Evolutionary conservation across 495 filamentous ascomycete genomes (phyloP), one percentile per base, ranked within the genome.

Genomic region (Penicillium coprophilum): DNA sequence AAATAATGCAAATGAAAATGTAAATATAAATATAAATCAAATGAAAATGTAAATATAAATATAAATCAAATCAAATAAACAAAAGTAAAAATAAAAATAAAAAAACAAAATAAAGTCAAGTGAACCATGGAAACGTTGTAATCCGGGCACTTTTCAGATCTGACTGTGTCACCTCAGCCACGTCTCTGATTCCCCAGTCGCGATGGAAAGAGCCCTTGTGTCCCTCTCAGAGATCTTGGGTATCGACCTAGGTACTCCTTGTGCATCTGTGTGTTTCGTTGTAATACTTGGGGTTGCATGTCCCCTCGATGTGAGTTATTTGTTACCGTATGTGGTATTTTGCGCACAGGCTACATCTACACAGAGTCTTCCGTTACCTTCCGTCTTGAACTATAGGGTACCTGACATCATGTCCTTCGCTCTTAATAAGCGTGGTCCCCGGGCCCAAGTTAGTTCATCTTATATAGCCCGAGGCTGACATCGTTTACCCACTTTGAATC

Each of bases 81-180:
- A 27, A n/a, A 39, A n/a, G 2, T 7, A 36, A 50, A 20, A 39
- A 2, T 24, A 40, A 13, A 50, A 20, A 45, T 15, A 47, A 7
- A 45, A 34, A 30, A 41, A 28, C 6, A 47, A 46, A 21, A 8
- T 47, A 55, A 32, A 47, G 7, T 55, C 24, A 17, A 49, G 27
- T 28, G 47, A 50, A 57, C 47, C 46, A 57, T 45, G 48, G 46
- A 45, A 45, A 46, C 46, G 48, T 49, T 24, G 46, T 36, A n/a
- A 23, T 49, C 46, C 17, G 46, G 52, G 52, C 50, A 52, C 38
- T 52, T 52, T 52, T 41, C 50, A 46, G 52, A 54, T 46, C 52
- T 40, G 34, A 51, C 51, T 17, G 52, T 54, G 41, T 46, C 24
- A 46, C 52, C 52, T 46, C 40, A 34, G 41, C 49, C 38, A 53